A percentile compares a stretch with the other conserved stretches of the same genome.
Conservation (phyloP, 2,329 filamentous ascomycete species). For the Nectriaceae sp. region DNA sequence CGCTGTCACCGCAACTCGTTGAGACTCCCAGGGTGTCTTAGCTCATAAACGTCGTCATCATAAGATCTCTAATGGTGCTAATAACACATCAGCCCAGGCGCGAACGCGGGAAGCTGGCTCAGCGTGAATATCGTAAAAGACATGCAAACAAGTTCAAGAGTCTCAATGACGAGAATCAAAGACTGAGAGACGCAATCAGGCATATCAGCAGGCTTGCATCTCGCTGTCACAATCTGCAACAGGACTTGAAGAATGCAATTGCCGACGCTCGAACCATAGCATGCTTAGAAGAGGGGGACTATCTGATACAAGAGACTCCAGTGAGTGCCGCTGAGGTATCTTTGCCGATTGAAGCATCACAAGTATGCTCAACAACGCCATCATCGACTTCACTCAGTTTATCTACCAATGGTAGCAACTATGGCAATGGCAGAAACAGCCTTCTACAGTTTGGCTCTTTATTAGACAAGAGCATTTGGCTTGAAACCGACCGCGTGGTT, state of each 20-base stretch:
- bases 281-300: conserved; percentile 4
- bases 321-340: neutral
- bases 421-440: neutral
- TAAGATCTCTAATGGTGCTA: no score
- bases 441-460: neutral
- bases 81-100: conserved; percentile 27
- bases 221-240: conserved; percentile 6
- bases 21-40: no score
- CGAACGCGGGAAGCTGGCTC: conserved; percentile 27
- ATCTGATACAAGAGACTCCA: conserved; percentile 1
- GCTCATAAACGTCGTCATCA: no score
- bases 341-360: neutral
- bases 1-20: no score
- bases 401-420: neutral
- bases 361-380: neutral
- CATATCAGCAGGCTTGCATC: conserved; percentile 18
- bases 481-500: conserved; percentile 21
- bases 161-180: conserved; percentile 28
- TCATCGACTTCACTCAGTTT: neutral
- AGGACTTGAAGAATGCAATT: conserved; percentile 17
- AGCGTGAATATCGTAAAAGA: conserved; percentile 29
- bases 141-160: conserved; percentile 26
- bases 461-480: conserved; percentile 20
- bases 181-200: conserved; percentile 22
- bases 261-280: conserved; percentile 15